These are phyloP conservation scores for Venturia aucupariae DNA, from an alignment of 2,329 filamentous ascomycete species.

Conservation along the genomic window DNA sequence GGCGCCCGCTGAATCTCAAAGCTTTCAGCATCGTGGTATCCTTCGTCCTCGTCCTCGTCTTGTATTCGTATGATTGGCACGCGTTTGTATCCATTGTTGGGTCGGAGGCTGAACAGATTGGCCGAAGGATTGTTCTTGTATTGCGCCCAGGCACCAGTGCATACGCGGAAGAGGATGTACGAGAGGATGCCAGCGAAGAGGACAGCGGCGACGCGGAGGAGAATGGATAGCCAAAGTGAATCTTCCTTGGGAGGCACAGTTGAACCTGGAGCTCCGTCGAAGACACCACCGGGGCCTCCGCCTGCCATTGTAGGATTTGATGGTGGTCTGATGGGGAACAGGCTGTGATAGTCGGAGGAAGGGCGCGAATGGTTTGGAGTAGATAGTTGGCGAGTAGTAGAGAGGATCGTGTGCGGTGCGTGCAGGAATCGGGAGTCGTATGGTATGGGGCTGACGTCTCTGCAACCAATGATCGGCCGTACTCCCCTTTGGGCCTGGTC, in stretches of 20 bases:
- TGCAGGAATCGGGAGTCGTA: not conserved
- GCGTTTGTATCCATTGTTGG: conserved; percentile 6
- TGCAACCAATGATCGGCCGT: not conserved
- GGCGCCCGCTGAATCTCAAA: conserved; percentile 7
- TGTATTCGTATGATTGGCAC: conserved; percentile 6
- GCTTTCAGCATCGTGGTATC: conserved; percentile 13
- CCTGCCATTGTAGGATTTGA: not conserved
- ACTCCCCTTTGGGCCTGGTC: not conserved
- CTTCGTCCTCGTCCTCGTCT: conserved; percentile 11
- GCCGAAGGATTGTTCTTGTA: not conserved
- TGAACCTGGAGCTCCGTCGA: not conserved
- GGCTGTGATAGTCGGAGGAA: not conserved
- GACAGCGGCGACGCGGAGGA: conserved; percentile 8
- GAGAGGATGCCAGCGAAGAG: conserved; percentile 11
- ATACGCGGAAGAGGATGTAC: conserved; percentile 11
- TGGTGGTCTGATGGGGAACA: not conserved
- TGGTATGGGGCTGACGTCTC: not conserved
- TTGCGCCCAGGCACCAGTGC: conserved; percentile 9
- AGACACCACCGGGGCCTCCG: not conserved
- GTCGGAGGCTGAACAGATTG: not conserved
- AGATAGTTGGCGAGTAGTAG: not conserved
- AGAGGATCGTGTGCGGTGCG: not conserved
- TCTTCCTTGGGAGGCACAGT: not conserved
- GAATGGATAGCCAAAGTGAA: conserved; percentile 4
- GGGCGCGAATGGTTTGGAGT: not conserved